Conservation (phyloP, 805 yeast species). For the Saccharomycopsis malanga region DNA sequence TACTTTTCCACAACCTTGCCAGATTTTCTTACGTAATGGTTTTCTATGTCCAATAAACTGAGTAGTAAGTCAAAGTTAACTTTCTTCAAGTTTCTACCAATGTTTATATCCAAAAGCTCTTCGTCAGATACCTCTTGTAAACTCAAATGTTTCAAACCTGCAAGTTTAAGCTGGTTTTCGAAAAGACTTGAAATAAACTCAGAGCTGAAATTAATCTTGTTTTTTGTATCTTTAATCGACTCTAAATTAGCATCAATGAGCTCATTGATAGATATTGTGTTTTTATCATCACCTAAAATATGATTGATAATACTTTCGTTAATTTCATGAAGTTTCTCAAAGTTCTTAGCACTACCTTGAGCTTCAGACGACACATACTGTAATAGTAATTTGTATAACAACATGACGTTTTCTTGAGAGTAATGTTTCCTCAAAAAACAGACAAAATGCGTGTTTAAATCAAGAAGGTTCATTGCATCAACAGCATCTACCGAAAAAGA, state of each 20-base stretch:
- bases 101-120: not conserved
- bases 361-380: too few species aligned
- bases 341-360: not conserved
- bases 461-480: not conserved
- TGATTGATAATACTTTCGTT: not conserved
- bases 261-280: not conserved
- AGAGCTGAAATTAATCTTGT: too few species aligned
- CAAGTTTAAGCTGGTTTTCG: too few species aligned
- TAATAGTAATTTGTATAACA: not conserved
- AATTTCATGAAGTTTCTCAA: not conserved
- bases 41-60: slow-evolving; percentile 3
- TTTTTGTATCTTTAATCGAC: too few species aligned
- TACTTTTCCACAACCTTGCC: not conserved
- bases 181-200: too few species aligned
- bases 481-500: slow-evolving; percentile 2
- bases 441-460: slow-evolving; percentile 3
- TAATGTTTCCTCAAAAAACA: not conserved
- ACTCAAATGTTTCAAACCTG: too few species aligned
- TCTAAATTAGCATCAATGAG: not conserved
- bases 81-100: not conserved
- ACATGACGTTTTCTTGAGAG: not conserved
- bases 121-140: too few species aligned
- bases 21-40: not conserved
- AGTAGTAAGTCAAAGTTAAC: slow-evolving; percentile 1
- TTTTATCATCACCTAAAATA: not conserved